Evolutionary conservation across 2,329 filamentous ascomycete species (phyloP).

Genomic region (Nectriaceae sp.): DNA sequence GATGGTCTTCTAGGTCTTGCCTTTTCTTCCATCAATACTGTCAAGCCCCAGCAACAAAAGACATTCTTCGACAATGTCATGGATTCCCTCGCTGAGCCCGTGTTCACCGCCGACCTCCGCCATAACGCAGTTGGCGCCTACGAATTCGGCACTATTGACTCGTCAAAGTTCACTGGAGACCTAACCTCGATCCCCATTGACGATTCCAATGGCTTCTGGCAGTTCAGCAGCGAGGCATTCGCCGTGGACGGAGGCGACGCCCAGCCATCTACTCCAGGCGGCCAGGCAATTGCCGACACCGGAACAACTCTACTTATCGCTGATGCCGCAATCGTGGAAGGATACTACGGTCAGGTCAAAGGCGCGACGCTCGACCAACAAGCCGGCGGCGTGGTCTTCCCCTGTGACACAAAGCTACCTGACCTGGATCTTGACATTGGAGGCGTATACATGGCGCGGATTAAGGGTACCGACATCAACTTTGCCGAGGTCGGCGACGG

Average conservation of each 20-base stretch:
- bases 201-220: conserved; percentile 66
- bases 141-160: conserved; percentile 70
- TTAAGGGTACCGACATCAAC: conserved; percentile 55
- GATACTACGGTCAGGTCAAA: conserved; percentile 49
- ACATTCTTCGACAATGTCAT: conserved; percentile 76
- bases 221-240: conserved; percentile 52
- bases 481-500: conserved; percentile 53
- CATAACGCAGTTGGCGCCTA: conserved; percentile 62
- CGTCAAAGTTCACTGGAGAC: conserved; percentile 59
- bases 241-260: conserved; percentile 47
- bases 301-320: conserved; percentile 66
- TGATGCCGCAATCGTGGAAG: conserved; percentile 51
- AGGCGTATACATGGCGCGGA: conserved; percentile 55
- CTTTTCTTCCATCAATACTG: conserved; percentile 66
- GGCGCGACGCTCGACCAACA: conserved; percentile 42
- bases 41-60: conserved; percentile 62
- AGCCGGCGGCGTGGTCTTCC: conserved; percentile 49
- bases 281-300: conserved; percentile 56
- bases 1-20: conserved; percentile 72
- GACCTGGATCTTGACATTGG: conserved; percentile 59
- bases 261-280: conserved; percentile 37
- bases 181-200: conserved; percentile 64
- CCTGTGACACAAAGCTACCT: conserved; percentile 47
- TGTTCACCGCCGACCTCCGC: conserved; percentile 70
- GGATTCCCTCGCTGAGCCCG: conserved; percentile 58